These are phyloP conservation scores for Rosa rugosa DNA, from an alignment of 306 rosid species.

Conservation along the genomic window DNA sequence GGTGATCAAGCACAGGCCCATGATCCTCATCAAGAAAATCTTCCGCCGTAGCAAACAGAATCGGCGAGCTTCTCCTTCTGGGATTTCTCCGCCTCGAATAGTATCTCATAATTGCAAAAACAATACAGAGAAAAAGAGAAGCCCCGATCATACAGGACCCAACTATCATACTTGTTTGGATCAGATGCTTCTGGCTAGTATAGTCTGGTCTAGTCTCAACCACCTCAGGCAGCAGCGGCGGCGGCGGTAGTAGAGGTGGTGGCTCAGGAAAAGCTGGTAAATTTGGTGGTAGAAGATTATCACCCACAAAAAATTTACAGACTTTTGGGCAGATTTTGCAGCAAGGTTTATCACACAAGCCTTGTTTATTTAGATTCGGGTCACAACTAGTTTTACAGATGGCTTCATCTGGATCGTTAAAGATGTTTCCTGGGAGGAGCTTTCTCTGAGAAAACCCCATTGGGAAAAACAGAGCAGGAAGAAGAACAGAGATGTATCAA, in stretches of 20 bases:
- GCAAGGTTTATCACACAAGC: background rate
- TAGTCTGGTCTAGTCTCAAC: accelerated
- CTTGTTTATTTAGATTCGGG: background rate
- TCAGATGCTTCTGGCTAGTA: background rate
- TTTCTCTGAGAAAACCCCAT: conserved; percentile 29
- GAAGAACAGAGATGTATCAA: background rate
- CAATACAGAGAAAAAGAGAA: conserved; percentile 15
- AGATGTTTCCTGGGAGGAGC: background rate
- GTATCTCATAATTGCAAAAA: conserved; percentile 10
- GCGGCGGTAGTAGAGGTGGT: background rate
- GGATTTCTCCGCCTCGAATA: conserved; percentile 31
- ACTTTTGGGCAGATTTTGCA: background rate
- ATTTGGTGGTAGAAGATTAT: background rate
- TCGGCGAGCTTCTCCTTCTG: conserved; percentile 20
- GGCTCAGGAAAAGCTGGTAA: background rate
- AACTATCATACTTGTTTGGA: background rate
- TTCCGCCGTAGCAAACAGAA: conserved; percentile 38
- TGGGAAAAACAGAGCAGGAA: background rate
- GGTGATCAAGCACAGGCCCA: conserved; percentile 41
- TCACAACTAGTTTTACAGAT: background rate
- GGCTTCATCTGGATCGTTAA: too few relatives aligned
- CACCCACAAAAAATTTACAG: background rate
- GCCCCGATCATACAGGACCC: conserved; percentile 26
- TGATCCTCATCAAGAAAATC: conserved; percentile 41
- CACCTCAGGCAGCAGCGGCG: accelerated